Evolutionary conservation across 1,284 basidiomycete species (phyloP).

Genomic region (Boletellus dicymbophilus): DNA sequence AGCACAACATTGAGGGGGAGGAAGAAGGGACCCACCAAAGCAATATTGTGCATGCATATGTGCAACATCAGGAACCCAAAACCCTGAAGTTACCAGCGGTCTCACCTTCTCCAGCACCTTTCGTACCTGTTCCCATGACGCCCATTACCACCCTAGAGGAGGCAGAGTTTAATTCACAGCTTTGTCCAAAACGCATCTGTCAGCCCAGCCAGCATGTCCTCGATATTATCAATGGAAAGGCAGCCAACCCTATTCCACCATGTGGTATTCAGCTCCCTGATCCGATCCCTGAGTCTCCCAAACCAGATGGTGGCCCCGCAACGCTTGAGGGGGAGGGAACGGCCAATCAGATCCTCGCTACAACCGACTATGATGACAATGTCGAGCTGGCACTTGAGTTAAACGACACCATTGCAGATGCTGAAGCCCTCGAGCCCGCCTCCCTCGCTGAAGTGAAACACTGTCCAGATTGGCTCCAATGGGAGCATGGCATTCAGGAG

Average conservation of each 20-base stretch:
- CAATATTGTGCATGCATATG: no score
- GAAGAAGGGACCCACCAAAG: background rate
- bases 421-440: background rate
- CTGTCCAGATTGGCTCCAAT: slow-evolving; percentile 3
- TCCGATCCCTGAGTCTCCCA: background rate
- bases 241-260: background rate
- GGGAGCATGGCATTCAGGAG: slow-evolving; percentile 9
- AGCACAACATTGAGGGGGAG: background rate
- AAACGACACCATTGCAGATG: background rate
- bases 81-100: no score
- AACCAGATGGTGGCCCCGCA: background rate
- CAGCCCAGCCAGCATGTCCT: background rate
- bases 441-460: background rate
- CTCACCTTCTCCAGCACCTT: no score
- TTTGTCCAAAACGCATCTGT: background rate
- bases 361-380: background rate
- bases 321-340: background rate
- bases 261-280: background rate
- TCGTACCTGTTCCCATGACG: no score
- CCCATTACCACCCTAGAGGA: background rate
- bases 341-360: background rate
- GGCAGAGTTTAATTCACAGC: background rate
- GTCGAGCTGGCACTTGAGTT: background rate
- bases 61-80: background rate
- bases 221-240: background rate